Evolutionary conservation across 148 eudicot species (phyloP).

Genomic region (Arctostaphylos glauca): DNA sequence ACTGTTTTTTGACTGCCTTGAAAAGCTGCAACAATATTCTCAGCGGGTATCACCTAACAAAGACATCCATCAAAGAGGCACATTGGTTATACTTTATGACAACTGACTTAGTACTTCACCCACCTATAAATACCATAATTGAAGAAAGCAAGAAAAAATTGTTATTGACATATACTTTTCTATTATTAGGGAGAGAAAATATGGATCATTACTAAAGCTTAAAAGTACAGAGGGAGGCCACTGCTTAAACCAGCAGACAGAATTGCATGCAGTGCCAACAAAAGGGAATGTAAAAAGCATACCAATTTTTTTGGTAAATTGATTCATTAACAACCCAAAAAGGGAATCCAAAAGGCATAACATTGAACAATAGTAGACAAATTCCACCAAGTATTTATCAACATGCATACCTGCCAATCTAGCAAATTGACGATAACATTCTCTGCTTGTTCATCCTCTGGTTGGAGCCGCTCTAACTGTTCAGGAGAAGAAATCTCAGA

Average conservation of each 20-base stretch:
- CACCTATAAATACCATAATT: neutral
- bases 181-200: neutral
- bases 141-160: neutral
- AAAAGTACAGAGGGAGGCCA: neutral
- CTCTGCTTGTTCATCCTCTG: constrained; percentile 41
- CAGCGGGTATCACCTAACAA: constrained; percentile 86
- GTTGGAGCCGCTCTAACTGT: constrained; percentile 58
- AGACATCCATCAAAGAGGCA: neutral
- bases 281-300: neutral
- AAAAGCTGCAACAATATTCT: constrained; percentile 82
- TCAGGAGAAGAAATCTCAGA: constrained; percentile 76
- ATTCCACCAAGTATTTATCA: neutral
- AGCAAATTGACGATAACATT: constrained; percentile 63
- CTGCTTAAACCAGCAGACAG: neutral
- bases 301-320: no score
- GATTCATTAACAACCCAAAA: no score
- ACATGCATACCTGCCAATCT: constrained; percentile 77
- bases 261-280: neutral
- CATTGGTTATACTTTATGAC: neutral
- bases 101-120: neutral
- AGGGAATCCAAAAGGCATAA: no score
- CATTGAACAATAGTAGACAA: neutral
- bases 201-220: neutral
- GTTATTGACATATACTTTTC: neutral
- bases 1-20: constrained; percentile 66